Evolutionary conservation across 1,284 basidiomycete species (phyloP).

Genomic region (Golubevia sp.): DNA sequence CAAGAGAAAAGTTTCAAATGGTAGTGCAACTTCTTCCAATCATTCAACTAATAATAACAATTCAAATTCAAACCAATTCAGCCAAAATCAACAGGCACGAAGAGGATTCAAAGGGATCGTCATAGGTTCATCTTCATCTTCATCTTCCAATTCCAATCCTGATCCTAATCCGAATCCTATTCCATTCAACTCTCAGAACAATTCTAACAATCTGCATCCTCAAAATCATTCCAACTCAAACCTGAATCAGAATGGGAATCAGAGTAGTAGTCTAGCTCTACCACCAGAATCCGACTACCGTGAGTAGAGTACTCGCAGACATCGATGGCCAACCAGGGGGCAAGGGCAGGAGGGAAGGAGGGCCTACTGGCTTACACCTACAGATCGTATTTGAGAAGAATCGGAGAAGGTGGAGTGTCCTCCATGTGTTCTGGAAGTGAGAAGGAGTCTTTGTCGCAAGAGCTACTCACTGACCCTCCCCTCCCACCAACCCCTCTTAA

Average conservation of each 20-base stretch:
- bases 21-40: no score
- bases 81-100: neutral
- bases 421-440: neutral
- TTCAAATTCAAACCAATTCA: no score
- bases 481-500: neutral
- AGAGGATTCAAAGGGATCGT: neutral
- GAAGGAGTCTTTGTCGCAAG: neutral
- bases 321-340: no score
- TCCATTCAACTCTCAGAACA: neutral
- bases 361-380: slow-evolving; percentile 1
- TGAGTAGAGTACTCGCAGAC: slow-evolving; percentile 6
- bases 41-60: neutral
- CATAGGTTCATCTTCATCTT: neutral
- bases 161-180: neutral
- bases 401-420: neutral
- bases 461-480: neutral
- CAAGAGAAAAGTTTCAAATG: neutral
- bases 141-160: neutral
- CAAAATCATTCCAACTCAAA: neutral
- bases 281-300: slow-evolving; percentile 32
- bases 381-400: neutral
- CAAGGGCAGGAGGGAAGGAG: neutral
- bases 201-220: no score
- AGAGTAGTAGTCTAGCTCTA: slow-evolving; percentile 13
- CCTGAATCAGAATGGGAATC: no score